phyloP scores from a whole-genome alignment of 139 green algal genomes.

The Micractinium conductrix region DNA sequence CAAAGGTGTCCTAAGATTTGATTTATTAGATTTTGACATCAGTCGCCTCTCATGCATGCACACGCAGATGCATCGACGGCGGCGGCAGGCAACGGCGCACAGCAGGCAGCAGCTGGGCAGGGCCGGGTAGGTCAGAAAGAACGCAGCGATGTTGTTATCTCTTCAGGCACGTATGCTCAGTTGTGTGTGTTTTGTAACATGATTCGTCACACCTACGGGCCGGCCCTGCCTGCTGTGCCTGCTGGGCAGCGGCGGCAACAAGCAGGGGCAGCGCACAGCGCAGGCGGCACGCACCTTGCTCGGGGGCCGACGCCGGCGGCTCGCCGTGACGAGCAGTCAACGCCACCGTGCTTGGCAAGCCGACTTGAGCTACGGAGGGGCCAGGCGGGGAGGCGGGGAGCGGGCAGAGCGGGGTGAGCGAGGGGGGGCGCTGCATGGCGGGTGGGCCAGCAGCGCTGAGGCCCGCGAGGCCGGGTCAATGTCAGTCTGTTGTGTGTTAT shows the following conservation, averaged over 20 bases:
- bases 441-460: too few relatives aligned
- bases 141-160: constrained; percentile 54
- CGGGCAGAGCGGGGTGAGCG: too few relatives aligned
- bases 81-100: too few relatives aligned
- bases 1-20: constrained; percentile 58
- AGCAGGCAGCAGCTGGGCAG: background rate
- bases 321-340: background rate
- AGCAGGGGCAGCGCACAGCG: background rate
- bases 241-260: background rate
- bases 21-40: constrained; percentile 15
- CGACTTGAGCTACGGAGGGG: too few relatives aligned
- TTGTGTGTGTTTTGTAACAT: constrained; percentile 32
- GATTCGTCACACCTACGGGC: constrained; percentile 44
- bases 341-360: too few relatives aligned
- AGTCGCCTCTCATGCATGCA: too few relatives aligned
- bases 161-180: constrained; percentile 40
- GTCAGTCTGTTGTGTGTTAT: too few relatives aligned
- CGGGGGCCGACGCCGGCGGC: too few relatives aligned
- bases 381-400: too few relatives aligned
- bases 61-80: background rate
- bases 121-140: constrained; percentile 51
- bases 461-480: too few relatives aligned
- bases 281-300: background rate
- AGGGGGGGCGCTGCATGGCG: too few relatives aligned
- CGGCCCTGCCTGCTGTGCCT: background rate